Conservation (phyloP, 2,329 filamentous ascomycete genomes). For the Cercospora beticola region DNA sequence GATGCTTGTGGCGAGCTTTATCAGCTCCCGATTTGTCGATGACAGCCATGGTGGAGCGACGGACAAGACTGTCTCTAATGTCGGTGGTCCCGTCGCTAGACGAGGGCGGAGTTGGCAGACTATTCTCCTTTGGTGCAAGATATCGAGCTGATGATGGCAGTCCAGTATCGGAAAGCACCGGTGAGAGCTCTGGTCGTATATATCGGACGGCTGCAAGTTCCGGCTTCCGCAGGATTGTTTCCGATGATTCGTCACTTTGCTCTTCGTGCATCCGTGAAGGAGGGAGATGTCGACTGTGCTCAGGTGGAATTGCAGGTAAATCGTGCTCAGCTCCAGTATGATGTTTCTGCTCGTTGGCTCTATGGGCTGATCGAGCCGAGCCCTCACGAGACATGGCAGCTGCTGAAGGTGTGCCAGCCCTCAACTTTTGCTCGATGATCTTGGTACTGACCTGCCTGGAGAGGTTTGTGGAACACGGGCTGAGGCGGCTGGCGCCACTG, state of each 20-base stretch:
- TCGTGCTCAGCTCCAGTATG: constrained; percentile 32
- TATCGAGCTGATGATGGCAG: constrained; percentile 1
- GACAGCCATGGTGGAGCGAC: constrained; percentile 9
- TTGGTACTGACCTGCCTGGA: constrained; percentile 42
- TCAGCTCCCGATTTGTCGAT: constrained; percentile 5
- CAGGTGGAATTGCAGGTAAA: constrained; percentile 20
- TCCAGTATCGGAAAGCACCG: constrained; percentile 29
- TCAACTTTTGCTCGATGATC: constrained; percentile 38
- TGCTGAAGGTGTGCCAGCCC: constrained; percentile 31
- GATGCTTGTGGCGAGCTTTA: constrained; percentile 18
- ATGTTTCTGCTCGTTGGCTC: constrained; percentile 34
- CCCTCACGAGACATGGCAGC: constrained; percentile 39
- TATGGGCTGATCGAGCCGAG: constrained; percentile 31
- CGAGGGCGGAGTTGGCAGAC: constrained; percentile 12
- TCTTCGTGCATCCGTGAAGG: constrained; percentile 19
- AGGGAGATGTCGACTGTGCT: constrained; percentile 20
- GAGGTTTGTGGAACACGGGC: constrained; percentile 22
- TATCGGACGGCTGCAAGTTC: constrained; percentile 18
- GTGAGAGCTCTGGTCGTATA: constrained; percentile 30
- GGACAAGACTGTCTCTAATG: constrained; percentile 5
- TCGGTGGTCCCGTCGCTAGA: constrained; percentile 14
- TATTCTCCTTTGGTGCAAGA: constrained; percentile 24
- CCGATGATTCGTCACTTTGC: constrained; percentile 23
- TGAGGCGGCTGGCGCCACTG: constrained; percentile 45
- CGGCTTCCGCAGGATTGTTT: constrained; percentile 21